Evolutionary conservation across 1,284 basidiomycete species (phyloP), one percentile per base, ranked within the genome.

Genomic region (Moesziomyces parantarcticus): DNA sequence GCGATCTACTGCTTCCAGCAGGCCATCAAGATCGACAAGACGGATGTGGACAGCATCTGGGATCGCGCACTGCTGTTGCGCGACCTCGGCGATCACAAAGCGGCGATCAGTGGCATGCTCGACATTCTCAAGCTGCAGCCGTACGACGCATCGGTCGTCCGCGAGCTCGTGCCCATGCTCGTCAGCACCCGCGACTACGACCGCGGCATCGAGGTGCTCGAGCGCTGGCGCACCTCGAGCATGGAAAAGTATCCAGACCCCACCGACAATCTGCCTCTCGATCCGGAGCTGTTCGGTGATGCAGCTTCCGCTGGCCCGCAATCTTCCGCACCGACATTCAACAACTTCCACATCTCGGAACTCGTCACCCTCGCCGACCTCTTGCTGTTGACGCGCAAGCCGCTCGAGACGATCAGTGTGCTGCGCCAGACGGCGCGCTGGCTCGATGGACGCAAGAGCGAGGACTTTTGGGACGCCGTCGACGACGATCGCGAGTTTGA

Each of bases 1-100:
- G 92, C 94, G 0, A 85, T 97, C 26, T 97, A 98, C 83, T 98
- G 96, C 81, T 92, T 92, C 77, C 88, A 91, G 0, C 95, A 97
- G 80, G 89, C 92, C 0, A 89, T 91, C 79, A 90, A 88, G 67
- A 86, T 92, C 25, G 91, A 95, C 79, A 90, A 92, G 6, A 87
- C 87, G 5, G 94, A 97, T 69, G 88, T 93, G 10, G 90, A 92
- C 63, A 91, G 92, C 1, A 88, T 96, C 23, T 97, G 93, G 93
- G 94, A 98, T 75, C 89, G 94, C 3, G 93, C 94, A 0, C 86
- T 89, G 4, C 87, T 97, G 7, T 90, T 94, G 6, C 90, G 91
- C 71, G 89, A 92, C 68, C 88, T 91, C 1, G 89, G 93, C 39
- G 85, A 90, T 43, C 87, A 88, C 68, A 91, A 89, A 22, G 91